Conservation (phyloP, 2,329 filamentous ascomycete genomes). For the Aurifilum marmelostoma region DNA sequence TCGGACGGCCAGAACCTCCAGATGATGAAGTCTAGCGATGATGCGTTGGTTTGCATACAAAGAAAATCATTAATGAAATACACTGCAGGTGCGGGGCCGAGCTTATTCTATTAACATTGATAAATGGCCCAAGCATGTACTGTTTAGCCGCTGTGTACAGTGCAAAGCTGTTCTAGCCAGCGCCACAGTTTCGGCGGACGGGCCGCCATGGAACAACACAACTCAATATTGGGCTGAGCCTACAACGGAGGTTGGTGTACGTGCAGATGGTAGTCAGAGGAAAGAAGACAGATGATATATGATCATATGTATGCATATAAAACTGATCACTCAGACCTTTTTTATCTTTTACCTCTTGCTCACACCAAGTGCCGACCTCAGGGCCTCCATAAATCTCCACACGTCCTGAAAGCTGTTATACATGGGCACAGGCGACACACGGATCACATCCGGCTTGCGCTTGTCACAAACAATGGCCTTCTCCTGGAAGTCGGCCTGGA, state of each 20-base stretch:
- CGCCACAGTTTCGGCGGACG: neutral
- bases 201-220: neutral
- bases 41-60: too few relatives aligned
- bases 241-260: too few relatives aligned
- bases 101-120: neutral
- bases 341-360: neutral
- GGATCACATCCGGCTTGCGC: slow-evolving; percentile 81
- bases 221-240: too few relatives aligned
- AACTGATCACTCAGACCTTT: neutral
- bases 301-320: neutral
- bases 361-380: slow-evolving; percentile 37
- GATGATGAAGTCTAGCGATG: too few relatives aligned
- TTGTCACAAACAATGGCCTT: slow-evolving; percentile 79
- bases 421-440: slow-evolving; percentile 80
- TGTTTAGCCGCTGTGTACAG: neutral
- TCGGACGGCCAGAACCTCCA: too few relatives aligned
- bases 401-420: slow-evolving; percentile 83
- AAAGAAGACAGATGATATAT: neutral
- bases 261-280: too few relatives aligned
- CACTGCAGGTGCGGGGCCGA: neutral
- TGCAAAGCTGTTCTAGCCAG: neutral
- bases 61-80: too few relatives aligned
- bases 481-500: slow-evolving; percentile 66
- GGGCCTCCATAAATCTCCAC: slow-evolving; percentile 50
- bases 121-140: neutral